Base-by-base conservation (phyloP, 345 rosid genomes). In the Eucalyptus curtisii region DNA sequence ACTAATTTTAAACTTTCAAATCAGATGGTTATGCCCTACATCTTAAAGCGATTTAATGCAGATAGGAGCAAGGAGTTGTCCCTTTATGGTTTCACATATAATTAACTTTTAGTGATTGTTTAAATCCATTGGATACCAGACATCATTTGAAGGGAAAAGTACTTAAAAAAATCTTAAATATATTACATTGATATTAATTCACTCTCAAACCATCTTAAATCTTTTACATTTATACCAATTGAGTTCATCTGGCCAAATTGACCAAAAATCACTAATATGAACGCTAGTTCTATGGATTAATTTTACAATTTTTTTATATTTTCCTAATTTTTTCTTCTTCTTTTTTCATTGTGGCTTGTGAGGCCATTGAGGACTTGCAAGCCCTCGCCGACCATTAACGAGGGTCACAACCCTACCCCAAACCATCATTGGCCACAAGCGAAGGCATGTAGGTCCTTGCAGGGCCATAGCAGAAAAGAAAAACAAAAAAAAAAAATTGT, bases 181-280 rank as follows among this genome's bases (percentile, higher is more conserved):
- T 55, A 55, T 10, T 55, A 55, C 30, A 55, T 55, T 55, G 0
- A 0, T 24, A 55, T 55, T 1, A 55, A 20, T 55, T 22, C 2
- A 55, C 10, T 8, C 1, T 55, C 2, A 22, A 53, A 55, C 2
- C 11, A 20, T 4, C 25, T 9, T 22, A 55, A 55, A 55, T 9
- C 0, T 8, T 55, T 55, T 55, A 1, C 0, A 55, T 55, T 55
- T 22, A 0, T 55, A 20, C 12, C 3, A 55, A 2, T 55, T 8
- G 59, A 55, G 1, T 53, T 53, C 12, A 53, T 53, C 0, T 4
- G 0, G 22, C 11, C 27, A 20, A 55, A 20, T 55, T 55, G 3
- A 10, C 1, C 0, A 8, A 0, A 53, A 53, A 53, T 53, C 11
- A 53, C 25, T 53, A 20, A 53, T 22, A 53, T 22, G 0, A 53